Evolutionary conservation across 2,329 filamentous ascomycete species (phyloP).

Genomic region (Cordyceps fumosorosea): DNA sequence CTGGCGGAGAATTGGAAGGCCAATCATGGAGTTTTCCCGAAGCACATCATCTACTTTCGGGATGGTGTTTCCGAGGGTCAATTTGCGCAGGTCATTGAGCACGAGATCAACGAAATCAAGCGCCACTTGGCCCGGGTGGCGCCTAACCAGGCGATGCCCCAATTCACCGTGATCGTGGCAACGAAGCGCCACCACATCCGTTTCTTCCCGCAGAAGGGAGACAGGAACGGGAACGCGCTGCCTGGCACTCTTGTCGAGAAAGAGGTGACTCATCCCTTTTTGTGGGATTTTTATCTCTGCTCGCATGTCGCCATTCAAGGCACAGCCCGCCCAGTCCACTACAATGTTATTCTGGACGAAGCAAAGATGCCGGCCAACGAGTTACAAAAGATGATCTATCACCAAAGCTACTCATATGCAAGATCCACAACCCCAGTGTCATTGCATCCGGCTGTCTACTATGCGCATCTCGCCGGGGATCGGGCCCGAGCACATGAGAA

Average conservation of each 20-base stretch:
- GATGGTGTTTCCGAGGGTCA: constrained; percentile 89
- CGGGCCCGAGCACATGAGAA: constrained; percentile 72
- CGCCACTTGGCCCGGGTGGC: constrained; percentile 40
- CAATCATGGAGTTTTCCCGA: constrained; percentile 43
- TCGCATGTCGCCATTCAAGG: constrained; percentile 77
- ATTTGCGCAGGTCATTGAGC: constrained; percentile 69
- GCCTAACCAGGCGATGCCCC: constrained; percentile 37
- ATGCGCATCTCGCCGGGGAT: constrained; percentile 81
- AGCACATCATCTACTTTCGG: constrained; percentile 84
- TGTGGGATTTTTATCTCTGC: constrained; percentile 75
- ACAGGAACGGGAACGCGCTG: constrained; percentile 73
- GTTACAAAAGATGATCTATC: constrained; percentile 84
- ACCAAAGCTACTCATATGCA: constrained; percentile 90
- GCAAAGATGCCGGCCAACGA: constrained; percentile 58
- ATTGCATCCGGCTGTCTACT: constrained; percentile 84
- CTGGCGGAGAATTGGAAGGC: constrained; percentile 62
- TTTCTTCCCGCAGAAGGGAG: constrained; percentile 70
- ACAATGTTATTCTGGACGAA: constrained; percentile 84
- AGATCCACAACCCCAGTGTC: constrained; percentile 91
- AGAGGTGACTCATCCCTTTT: constrained; percentile 84
- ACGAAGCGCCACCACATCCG: constrained; percentile 93
- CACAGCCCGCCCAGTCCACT: constrained; percentile 86
- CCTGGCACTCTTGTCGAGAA: constrained; percentile 83
- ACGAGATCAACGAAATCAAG: constrained; percentile 72
- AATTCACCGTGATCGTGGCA: constrained; percentile 80